phyloP scores from a whole-genome alignment of 129 eudicot genomes.

The Arctium lappa region DNA sequence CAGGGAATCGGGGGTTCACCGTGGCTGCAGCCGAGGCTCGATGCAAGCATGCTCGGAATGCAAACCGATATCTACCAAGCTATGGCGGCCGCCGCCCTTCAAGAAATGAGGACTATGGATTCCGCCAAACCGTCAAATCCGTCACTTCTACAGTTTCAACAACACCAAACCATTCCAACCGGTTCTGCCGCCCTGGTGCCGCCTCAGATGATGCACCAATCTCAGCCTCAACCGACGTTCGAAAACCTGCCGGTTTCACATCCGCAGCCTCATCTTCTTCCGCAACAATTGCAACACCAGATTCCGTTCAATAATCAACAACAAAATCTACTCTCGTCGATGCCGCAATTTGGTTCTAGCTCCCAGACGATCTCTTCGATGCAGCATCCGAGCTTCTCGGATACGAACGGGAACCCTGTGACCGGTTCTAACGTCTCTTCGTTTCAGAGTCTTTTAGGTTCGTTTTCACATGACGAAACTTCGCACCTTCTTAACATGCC shows the following conservation, averaged over 20 bases:
- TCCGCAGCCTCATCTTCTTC: conserved; percentile 42
- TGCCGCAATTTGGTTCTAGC: conserved; percentile 31
- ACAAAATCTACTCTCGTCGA: conserved; percentile 23
- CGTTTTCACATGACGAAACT: conserved; percentile 64
- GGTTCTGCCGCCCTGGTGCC: conserved; percentile 42
- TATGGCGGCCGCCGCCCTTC: conserved; percentile 75
- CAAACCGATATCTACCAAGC: conserved; percentile 74
- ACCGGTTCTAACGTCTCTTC: conserved; percentile 35
- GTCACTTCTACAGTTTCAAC: conserved; percentile 66
- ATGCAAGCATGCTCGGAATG: conserved; percentile 61
- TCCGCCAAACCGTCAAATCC: conserved; percentile 50
- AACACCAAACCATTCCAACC: conserved; percentile 33
- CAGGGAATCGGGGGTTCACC: conserved; percentile 71
- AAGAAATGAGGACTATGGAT: conserved; percentile 63
- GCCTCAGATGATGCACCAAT: conserved; percentile 55
- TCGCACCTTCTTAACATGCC: conserved; percentile 54
- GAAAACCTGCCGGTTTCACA: conserved; percentile 26
- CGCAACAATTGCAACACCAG: conserved; percentile 48
- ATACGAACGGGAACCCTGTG: conserved; percentile 40
- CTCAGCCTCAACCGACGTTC: conserved; percentile 37
- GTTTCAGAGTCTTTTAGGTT: conserved; percentile 54
- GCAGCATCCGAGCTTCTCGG: conserved; percentile 56
- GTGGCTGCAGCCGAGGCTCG: conserved; percentile 84
- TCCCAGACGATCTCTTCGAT: conserved; percentile 44
- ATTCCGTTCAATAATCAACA: conserved; percentile 42